Conservation (phyloP, 805 yeast species). For the Kodamaea kakaduensis region DNA sequence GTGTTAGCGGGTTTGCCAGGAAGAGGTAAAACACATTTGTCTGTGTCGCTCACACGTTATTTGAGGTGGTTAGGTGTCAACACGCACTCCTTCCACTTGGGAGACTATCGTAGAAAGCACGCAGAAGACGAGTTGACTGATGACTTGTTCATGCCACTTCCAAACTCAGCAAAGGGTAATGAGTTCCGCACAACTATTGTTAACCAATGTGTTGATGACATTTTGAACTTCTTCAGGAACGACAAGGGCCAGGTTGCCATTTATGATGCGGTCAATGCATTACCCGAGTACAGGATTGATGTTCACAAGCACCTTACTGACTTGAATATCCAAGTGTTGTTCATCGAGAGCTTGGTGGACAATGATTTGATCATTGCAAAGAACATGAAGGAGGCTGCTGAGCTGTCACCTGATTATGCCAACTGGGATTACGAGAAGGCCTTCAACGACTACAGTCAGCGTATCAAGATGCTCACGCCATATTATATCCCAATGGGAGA, state of each 20-base stretch:
- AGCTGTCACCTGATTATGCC: conserved; percentile 80
- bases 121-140: conserved; percentile 53
- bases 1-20: conserved; percentile 93
- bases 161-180: conserved; percentile 43
- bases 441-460: conserved; percentile 66
- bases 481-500: conserved; percentile 71
- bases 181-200: conserved; percentile 56
- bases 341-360: conserved; percentile 84
- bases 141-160: conserved; percentile 63
- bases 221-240: conserved; percentile 62
- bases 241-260: conserved; percentile 93
- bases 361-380: conserved; percentile 63
- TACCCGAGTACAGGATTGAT: conserved; percentile 59
- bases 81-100: conserved; percentile 85
- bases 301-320: conserved; percentile 52
- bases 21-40: conserved; percentile 88
- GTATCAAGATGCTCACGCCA: conserved; percentile 65
- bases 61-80: conserved; percentile 95
- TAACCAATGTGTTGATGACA: conserved; percentile 63
- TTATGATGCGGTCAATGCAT: conserved; percentile 91
- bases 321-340: conserved; percentile 69
- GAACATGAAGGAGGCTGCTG: conserved; percentile 76
- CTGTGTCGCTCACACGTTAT: conserved; percentile 88
- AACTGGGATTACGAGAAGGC: conserved; percentile 76
- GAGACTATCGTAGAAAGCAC: conserved; percentile 74